Conservation (phyloP, 2,329 filamentous ascomycete species). For the Alternaria longipes region DNA sequence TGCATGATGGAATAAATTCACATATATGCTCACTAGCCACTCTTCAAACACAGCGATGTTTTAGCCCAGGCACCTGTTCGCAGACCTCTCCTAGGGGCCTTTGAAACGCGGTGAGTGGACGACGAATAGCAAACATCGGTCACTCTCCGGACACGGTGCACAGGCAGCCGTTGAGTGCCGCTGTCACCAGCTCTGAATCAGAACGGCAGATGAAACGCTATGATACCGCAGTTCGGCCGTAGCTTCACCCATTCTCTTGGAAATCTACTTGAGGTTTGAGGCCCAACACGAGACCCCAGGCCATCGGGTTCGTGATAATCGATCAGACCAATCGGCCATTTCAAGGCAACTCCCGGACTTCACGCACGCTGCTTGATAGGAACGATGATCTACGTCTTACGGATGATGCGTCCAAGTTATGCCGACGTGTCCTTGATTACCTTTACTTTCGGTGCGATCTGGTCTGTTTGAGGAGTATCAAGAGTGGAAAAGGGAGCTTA, state of each 20-base stretch:
- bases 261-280: background rate
- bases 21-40: background rate
- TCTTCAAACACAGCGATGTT: slow-evolving; percentile 1
- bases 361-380: background rate
- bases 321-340: slow-evolving; percentile 2
- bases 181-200: background rate
- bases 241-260: background rate
- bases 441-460: background rate
- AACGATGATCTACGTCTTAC: background rate
- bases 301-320: background rate
- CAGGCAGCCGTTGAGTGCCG: background rate
- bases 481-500: background rate
- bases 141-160: background rate
- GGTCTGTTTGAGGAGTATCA: background rate
- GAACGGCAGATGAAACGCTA: slow-evolving; percentile 1
- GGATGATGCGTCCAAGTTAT: background rate
- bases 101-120: slow-evolving; percentile 1
- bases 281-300: background rate
- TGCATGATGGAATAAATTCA: slow-evolving; percentile 1
- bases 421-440: background rate
- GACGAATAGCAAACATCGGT: slow-evolving; percentile 1
- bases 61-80: slow-evolving; percentile 1
- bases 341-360: background rate
- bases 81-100: slow-evolving; percentile 1
- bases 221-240: background rate